Base-by-base conservation (phyloP, 768 basidiomycete genomes). In the Tylopilus sp. region DNA sequence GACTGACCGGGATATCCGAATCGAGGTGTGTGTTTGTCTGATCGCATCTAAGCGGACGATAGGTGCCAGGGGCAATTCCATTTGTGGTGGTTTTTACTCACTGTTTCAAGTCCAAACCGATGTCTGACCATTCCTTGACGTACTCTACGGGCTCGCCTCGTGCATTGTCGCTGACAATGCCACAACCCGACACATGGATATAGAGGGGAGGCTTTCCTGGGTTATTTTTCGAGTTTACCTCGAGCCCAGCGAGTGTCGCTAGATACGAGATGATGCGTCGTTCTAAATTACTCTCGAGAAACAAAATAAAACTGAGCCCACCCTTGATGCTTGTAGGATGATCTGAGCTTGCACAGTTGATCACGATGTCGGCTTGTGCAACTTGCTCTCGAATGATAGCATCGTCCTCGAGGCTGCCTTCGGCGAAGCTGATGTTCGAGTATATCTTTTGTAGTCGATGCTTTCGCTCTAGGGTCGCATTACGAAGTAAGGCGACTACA, bases 141-240 rank as follows among this genome's bases (percentile, higher is more conserved):
- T 62, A 49, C 6, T 67, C 65, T 20, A 71, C 54, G 17, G 57
- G 56, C 54, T 75, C 73, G 12, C 76, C 75, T 21, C 66, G 65
- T 5, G 72, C 66, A 50, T 72, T 72, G 61, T 77, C 72, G 48
- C 70, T 69, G 30, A 69, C 42, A 40, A 78, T 70, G 18, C 71
- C 75, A 11, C 64, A 60, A 3, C 76, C 75, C 1, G 75, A 76
- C 18, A 75, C 60, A 36, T 78, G 75, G 42, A 78, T 65, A 47
- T 75, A 78, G 22, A 76, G 49, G 0, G 75, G 77, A 1, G 74
- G 71, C 23, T 69, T 67, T 12, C 65, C 72, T 2, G 71, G 71
- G 12, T 68, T 59, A 25, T 55, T 58, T n/a, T 59, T 62, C 15
- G 73, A 71, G 49, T 65, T 65, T n/a, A 57, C 68, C 54, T 72